Evolutionary conservation across 257 asterid species (phyloP).

Genomic region (Pogostemon cablin): DNA sequence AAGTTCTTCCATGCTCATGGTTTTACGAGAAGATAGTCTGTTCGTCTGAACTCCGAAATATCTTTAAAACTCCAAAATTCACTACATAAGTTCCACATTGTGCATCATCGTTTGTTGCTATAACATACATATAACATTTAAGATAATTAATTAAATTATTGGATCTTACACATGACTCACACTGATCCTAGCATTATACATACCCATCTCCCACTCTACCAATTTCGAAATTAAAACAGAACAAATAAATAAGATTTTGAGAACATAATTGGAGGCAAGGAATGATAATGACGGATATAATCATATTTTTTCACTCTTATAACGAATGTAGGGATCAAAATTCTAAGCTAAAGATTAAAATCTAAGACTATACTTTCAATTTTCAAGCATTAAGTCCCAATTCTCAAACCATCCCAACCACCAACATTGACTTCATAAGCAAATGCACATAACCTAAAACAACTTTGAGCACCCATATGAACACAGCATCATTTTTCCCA

Average conservation of each 20-base stretch:
- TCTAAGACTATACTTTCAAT: not conserved
- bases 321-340: not conserved
- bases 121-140: not conserved
- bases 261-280: not conserved
- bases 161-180: not conserved
- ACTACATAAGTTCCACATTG: not conserved
- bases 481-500: not conserved
- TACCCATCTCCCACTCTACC: not conserved
- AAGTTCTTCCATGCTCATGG: not conserved
- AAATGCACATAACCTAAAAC: not conserved
- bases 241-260: not conserved
- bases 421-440: constrained; percentile 3
- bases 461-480: not conserved
- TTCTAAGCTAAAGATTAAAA: not conserved
- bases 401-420: not conserved
- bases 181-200: not conserved
- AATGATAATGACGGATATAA: not conserved
- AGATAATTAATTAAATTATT: not conserved
- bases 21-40: not conserved
- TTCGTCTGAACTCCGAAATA: not conserved
- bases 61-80: not conserved
- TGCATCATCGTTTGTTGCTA: not conserved
- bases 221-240: not conserved
- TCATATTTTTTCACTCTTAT: not conserved
- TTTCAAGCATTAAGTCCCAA: too few species aligned